Base-by-base conservation (phyloP, 2,329 filamentous ascomycete genomes). In the Elsinoe necatrix region DNA sequence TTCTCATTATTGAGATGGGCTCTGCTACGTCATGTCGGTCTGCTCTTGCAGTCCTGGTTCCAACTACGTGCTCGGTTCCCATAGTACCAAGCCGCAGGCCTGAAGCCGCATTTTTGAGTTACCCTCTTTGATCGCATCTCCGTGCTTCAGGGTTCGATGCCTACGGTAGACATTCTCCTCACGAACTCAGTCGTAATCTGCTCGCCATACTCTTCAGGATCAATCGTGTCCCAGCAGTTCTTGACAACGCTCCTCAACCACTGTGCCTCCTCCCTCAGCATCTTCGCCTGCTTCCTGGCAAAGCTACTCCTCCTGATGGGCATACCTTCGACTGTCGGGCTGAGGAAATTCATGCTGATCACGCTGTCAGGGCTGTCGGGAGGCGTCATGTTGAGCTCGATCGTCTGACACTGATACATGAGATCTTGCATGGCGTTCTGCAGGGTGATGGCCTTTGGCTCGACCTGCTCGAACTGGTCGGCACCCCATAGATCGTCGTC, bases 401-500 rank as follows among this genome's bases (percentile, higher is more conserved):
- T 67, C 27, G 69, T 66, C 0, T 65, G 61, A 61, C 73, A 75
- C 57, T 76, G 72, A 35, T 67, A 63, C 20, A 77, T 77, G 14
- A 78, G 70, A 4, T 72, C 71, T 45, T 75, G 73, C 54, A 78
- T 72, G 16, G 73, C 71, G 18, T 69, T 67, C 7, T 68, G 70
- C 25, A 75, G 72, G 25, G 68, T 68, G 3, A 66, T 65, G 4
- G 75, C 73, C 54, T 73, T 74, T 4, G 70, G 67, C 57, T 74
- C 67, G 31, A 77, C 68, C 58, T 71, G 67, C n/a, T 72, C 65
- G 64, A 71, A 74, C 61, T 72, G 71, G 21, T 69, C 68, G 0
- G 72, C 67, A 21, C 72, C 72, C 69, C 72, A 78, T 56, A 77
- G 72, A 1, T 71, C 66, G 58, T 77, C 75, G 16, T 67, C 61